phyloP scores from a whole-genome alignment of 176 grass and related monocot species.

The Saccharum spontaneum region DNA sequence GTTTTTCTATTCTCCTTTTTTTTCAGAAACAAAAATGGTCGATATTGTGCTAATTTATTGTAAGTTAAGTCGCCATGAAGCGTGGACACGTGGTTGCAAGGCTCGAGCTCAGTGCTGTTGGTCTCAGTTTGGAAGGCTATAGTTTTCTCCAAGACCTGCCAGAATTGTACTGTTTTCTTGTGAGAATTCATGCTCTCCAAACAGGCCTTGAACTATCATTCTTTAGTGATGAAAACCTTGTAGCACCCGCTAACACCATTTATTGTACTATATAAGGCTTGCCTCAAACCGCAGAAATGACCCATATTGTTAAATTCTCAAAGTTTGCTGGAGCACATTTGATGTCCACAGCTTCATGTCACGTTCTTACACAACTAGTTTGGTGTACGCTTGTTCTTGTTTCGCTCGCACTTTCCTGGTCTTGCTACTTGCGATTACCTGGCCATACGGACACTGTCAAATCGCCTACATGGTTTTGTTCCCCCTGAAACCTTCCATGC shows the following conservation, averaged over 20 bases:
- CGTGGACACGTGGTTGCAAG: neutral
- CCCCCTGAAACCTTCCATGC: neutral
- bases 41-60: constrained; percentile 26
- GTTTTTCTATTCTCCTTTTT: neutral
- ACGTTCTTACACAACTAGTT: neutral
- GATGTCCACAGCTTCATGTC: neutral
- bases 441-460: neutral
- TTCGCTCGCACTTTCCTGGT: neutral
- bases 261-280: neutral
- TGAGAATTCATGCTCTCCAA: neutral
- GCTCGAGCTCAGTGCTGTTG: neutral
- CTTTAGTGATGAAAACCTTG: constrained; percentile 32
- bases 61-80: constrained; percentile 31
- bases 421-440: neutral
- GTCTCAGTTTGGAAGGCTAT: neutral
- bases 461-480: neutral
- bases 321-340: constrained; percentile 5
- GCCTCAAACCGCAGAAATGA: neutral
- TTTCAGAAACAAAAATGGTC: constrained; percentile 20
- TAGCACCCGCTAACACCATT: constrained; percentile 29
- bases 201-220: neutral
- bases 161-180: neutral
- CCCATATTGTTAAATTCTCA: neutral
- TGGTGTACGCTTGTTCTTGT: neutral
- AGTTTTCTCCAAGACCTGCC: neutral